These are phyloP conservation scores for Aleurites moluccanus DNA, from an alignment of 441 rosid species.

Conservation along the genomic window DNA sequence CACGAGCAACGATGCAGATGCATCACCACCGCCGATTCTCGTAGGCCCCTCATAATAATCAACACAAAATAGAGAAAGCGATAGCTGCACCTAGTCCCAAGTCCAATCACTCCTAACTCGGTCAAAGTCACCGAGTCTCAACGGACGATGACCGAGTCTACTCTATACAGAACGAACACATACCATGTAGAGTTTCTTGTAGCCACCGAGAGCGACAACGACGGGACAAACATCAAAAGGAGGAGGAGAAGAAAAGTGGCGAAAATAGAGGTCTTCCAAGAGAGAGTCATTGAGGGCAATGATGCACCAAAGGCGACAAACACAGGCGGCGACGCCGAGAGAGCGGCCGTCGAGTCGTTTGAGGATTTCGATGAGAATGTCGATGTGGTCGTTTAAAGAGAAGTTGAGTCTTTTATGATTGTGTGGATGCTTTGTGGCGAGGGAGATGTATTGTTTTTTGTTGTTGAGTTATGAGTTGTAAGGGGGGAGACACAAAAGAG, in stretches of 20 bases:
- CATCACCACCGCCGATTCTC: conserved; percentile 34
- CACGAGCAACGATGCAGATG: conserved; percentile 69
- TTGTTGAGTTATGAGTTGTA: neutral
- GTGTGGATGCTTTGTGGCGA: too few relatives aligned
- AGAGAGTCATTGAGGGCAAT: conserved; percentile 64
- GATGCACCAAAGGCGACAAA: conserved; percentile 87
- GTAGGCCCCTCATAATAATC: conserved; percentile 71
- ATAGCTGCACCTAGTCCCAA: conserved; percentile 67
- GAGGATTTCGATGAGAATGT: conserved; percentile 73
- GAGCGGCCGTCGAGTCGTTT: conserved; percentile 78
- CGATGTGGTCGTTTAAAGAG: conserved; percentile 74
- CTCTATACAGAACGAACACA: conserved; percentile 70
- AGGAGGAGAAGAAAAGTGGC: conserved; percentile 64
- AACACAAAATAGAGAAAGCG: conserved; percentile 74
- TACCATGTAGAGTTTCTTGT: conserved; percentile 74
- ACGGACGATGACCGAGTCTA: conserved; percentile 26
- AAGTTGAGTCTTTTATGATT: conserved; percentile 29
- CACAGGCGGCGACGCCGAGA: conserved; percentile 76
- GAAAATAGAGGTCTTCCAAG: conserved; percentile 91
- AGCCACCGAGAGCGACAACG: conserved; percentile 85
- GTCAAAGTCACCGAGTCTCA: conserved; percentile 22
- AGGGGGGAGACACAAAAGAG: neutral
- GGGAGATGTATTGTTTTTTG: too few relatives aligned
- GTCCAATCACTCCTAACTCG: conserved; percentile 42
- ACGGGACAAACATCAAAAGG: conserved; percentile 58